These are phyloP conservation scores for Fusarium kyushuense DNA, from an alignment of 2,329 filamentous ascomycete genomes.

Conservation along the genomic window DNA sequence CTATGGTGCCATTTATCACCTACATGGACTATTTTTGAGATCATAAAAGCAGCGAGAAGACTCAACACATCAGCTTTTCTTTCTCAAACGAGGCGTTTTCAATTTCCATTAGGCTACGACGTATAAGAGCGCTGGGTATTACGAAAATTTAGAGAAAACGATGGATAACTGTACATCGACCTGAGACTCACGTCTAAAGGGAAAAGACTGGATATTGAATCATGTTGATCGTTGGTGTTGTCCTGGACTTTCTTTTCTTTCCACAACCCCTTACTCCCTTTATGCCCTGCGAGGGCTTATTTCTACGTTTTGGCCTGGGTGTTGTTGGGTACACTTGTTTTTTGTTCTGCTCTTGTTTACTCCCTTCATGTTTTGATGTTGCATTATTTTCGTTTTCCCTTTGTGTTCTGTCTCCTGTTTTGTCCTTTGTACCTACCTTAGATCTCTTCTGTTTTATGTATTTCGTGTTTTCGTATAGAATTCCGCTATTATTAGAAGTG, in stretches of 20 bases:
- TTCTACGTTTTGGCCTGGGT: not conserved
- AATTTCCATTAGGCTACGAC: not conserved
- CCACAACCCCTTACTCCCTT: too few species aligned
- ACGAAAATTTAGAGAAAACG: not conserved
- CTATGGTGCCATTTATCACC: not conserved
- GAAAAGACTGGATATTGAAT: not conserved
- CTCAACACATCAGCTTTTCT: not conserved
- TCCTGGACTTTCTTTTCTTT: not conserved
- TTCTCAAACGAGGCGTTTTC: not conserved
- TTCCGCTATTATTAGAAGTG: not conserved
- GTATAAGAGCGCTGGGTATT: not conserved
- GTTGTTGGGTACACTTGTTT: not conserved
- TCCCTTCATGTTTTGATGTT: not conserved
- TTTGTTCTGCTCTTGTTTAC: not conserved
- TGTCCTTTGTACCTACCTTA: too few species aligned
- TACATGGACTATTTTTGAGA: not conserved
- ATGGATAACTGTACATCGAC: constrained; percentile 13
- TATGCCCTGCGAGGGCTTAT: not conserved
- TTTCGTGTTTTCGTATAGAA: not conserved
- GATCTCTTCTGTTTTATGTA: not conserved
- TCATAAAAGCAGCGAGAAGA: not conserved
- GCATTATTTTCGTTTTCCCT: not conserved
- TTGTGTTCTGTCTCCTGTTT: not conserved
- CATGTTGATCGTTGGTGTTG: not conserved
- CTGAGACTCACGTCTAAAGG: not conserved